Conservation (phyloP, 2,329 filamentous ascomycete species). For the Penicillium rolfsii region DNA sequence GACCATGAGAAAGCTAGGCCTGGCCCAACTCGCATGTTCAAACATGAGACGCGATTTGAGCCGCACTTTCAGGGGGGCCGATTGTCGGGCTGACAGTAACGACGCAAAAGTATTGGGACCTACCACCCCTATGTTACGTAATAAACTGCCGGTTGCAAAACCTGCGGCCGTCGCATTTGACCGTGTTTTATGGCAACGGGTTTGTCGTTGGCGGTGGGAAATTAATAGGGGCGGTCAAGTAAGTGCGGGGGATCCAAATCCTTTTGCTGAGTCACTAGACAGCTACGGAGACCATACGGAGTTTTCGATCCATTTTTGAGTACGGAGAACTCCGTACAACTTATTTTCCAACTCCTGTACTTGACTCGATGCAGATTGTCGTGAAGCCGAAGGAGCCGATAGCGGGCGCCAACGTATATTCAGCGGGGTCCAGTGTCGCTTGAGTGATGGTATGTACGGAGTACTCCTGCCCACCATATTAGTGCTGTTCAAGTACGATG, state of each 20-base stretch:
- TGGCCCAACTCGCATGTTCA: neutral
- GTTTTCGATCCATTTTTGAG: neutral
- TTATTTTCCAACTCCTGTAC: neutral
- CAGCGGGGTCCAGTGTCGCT: neutral
- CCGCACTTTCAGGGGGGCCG: neutral
- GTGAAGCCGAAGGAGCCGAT: neutral
- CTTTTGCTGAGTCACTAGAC: too few species aligned
- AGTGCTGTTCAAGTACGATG: neutral
- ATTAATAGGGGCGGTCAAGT: too few species aligned
- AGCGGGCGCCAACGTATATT: neutral
- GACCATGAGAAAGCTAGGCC: neutral
- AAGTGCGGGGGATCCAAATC: too few species aligned
- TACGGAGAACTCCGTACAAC: neutral
- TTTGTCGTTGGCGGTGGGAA: too few species aligned
- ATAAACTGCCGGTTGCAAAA: too few species aligned
- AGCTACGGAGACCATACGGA: neutral
- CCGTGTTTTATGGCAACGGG: too few species aligned
- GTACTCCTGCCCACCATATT: neutral
- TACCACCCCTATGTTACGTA: too few species aligned
- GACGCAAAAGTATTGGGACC: too few species aligned
- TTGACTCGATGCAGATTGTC: neutral
- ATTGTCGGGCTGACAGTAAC: neutral
- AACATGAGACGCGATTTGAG: neutral
- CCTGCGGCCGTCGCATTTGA: too few species aligned
- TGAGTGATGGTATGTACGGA: neutral